phyloP scores from a whole-genome alignment of 306 rosid genomes.

The Herpetospermum pedunculosum region DNA sequence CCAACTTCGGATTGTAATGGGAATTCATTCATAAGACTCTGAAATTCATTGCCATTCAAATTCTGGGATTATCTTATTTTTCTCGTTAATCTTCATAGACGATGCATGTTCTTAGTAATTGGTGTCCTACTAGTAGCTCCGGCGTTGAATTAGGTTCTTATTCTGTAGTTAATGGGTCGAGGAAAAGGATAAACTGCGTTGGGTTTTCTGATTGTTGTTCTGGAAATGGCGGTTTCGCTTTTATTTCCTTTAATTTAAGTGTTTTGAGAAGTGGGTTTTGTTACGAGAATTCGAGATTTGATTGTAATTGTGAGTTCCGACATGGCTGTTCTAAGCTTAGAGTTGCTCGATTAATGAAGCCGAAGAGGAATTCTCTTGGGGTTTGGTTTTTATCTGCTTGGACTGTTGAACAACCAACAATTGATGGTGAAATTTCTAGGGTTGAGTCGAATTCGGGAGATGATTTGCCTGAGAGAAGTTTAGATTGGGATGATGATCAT shows the following conservation, averaged over 20 bases:
- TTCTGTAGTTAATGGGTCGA: constrained; percentile 17
- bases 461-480: constrained; percentile 12
- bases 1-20: neutral
- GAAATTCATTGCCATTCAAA: neutral
- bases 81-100: neutral
- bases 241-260: constrained; percentile 24
- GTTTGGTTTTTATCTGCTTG: constrained; percentile 35
- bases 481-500: constrained; percentile 17
- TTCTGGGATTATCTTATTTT: constrained; percentile 2
- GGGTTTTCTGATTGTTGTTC: constrained; percentile 25
- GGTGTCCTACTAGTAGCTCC: constrained; percentile 21
- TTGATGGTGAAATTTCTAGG: constrained; percentile 25
- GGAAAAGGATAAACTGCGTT: constrained; percentile 22
- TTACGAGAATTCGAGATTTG: constrained; percentile 25
- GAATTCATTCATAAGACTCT: neutral
- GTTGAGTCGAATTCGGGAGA: constrained; percentile 17
- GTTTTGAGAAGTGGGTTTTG: constrained; percentile 16
- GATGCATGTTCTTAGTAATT: constrained; percentile 40
- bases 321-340: constrained; percentile 25
- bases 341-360: constrained; percentile 26
- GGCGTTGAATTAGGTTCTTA: constrained; percentile 25
- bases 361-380: constrained; percentile 25
- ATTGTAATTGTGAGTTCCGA: constrained; percentile 31
- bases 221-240: constrained; percentile 11
- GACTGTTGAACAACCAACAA: constrained; percentile 37